phyloP scores from a whole-genome alignment of 1,139 yeast species.

The Lodderomyces orthopsilosis region DNA sequence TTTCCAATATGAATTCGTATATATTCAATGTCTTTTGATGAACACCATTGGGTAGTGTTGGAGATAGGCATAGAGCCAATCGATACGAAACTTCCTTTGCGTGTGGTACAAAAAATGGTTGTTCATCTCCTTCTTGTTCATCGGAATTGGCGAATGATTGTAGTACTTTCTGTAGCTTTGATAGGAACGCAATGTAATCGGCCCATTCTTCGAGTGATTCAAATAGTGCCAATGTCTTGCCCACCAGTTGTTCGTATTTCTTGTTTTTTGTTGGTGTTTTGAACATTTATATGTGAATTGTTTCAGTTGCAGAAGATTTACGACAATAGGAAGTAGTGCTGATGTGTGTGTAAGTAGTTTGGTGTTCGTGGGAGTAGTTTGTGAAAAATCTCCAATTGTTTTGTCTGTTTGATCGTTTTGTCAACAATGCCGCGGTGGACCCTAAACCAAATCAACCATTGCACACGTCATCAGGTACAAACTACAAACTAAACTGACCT shows the following conservation, averaged over 20 bases:
- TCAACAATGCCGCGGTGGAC: no score
- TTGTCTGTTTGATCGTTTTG: no score
- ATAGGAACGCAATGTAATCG: conserved; percentile 88
- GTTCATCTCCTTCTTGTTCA: conserved; percentile 33
- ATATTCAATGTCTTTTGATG: conserved; percentile 84
- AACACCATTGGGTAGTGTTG: conserved; percentile 88
- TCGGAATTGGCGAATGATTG: conserved; percentile 28
- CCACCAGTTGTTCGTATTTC: conserved; percentile 63
- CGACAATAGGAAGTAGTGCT: no score
- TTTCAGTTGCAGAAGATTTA: no score
- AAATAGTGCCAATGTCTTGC: conserved; percentile 72
- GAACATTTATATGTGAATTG: neutral
- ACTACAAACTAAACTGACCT: no score
- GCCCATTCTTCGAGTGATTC: conserved; percentile 96
- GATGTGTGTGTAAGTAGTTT: neutral
- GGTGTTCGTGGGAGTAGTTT: no score
- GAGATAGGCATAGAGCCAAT: conserved; percentile 66
- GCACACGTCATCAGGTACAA: no score
- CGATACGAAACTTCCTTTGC: conserved; percentile 44
- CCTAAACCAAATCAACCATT: no score
- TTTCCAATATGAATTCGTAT: conserved; percentile 65
- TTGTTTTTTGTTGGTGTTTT: conserved; percentile 52
- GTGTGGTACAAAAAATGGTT: conserved; percentile 42
- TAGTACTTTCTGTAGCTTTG: conserved; percentile 72
- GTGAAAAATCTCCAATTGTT: no score